These are phyloP conservation scores for Durotheca rogersii DNA, from an alignment of 495 filamentous ascomycete genomes.

Conservation along the genomic window DNA sequence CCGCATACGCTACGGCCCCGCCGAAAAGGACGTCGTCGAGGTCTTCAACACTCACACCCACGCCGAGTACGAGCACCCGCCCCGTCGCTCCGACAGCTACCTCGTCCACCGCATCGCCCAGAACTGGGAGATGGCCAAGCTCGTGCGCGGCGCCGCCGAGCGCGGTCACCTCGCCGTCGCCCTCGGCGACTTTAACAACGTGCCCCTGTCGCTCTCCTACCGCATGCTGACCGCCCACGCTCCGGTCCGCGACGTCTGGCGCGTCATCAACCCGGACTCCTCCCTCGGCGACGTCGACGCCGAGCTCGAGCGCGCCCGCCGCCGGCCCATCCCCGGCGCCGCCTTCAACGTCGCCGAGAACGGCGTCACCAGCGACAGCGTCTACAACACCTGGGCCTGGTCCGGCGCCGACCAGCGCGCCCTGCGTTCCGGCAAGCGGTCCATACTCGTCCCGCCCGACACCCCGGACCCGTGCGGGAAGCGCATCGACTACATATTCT, in stretches of 20 bases:
- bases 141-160: slow-evolving; percentile 82
- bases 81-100: slow-evolving; percentile 70
- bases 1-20: slow-evolving; percentile 69
- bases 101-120: slow-evolving; percentile 87
- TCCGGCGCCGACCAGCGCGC: slow-evolving; percentile 60
- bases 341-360: slow-evolving; percentile 75
- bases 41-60: slow-evolving; percentile 93
- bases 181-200: slow-evolving; percentile 94
- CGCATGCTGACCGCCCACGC: slow-evolving; percentile 76
- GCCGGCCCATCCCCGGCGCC: slow-evolving; percentile 62
- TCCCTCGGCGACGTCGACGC: slow-evolving; percentile 70
- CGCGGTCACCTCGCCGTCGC: slow-evolving; percentile 82
- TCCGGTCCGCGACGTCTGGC: slow-evolving; percentile 81
- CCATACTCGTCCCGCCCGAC: slow-evolving; percentile 55
- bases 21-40: slow-evolving; percentile 68
- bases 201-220: slow-evolving; percentile 84
- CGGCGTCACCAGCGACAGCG: slow-evolving; percentile 83
- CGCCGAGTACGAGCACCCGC: slow-evolving; percentile 80
- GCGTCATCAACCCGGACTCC: slow-evolving; percentile 73
- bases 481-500: slow-evolving; percentile 93
- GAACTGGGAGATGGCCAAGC: slow-evolving; percentile 94
- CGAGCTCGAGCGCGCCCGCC: slow-evolving; percentile 58
- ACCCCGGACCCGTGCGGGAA: slow-evolving; percentile 71
- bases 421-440: slow-evolving; percentile 48
- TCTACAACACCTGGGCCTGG: slow-evolving; percentile 94